Evolutionary conservation across 1,139 yeast genomes (phyloP).

Genomic region (Candida mesenterica): DNA sequence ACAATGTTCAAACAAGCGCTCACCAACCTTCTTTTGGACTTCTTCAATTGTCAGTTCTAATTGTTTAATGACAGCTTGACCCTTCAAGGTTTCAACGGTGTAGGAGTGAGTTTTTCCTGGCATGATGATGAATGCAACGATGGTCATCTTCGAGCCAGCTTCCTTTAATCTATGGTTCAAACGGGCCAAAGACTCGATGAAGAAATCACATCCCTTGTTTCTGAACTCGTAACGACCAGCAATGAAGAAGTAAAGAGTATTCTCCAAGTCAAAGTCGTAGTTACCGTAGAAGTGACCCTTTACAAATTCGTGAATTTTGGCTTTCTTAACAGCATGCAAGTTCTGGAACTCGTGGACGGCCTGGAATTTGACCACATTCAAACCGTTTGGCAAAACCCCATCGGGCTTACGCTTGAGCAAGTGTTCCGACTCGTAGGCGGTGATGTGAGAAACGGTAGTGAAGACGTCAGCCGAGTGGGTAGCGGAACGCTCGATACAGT

Average conservation of each 20-base stretch:
- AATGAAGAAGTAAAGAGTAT: conserved; percentile 90
- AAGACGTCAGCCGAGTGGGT: conserved; percentile 96
- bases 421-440: conserved; percentile 94
- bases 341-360: conserved; percentile 98
- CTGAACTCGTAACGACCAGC: conserved; percentile 97
- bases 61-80: conserved; percentile 94
- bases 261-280: conserved; percentile 90
- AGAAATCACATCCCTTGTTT: conserved; percentile 95
- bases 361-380: conserved; percentile 92
- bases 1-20: conserved; percentile 86
- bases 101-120: conserved; percentile 93
- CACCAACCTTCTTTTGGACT: conserved; percentile 85
- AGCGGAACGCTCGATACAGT: conserved; percentile 95
- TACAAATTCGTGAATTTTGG: conserved; percentile 88
- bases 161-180: conserved; percentile 84
- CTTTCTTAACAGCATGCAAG: conserved; percentile 88
- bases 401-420: conserved; percentile 93
- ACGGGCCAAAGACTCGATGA: conserved; percentile 88
- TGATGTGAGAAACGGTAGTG: conserved; percentile 95
- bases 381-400: conserved; percentile 95
- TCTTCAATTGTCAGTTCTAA: conserved; percentile 87
- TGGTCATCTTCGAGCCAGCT: conserved; percentile 81
- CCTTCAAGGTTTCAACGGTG: conserved; percentile 92
- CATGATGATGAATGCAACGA: conserved; percentile 98
- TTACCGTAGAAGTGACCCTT: conserved; percentile 98